Conservation (phyloP, 2,329 filamentous ascomycete species). For the Trichoderma sp. region DNA sequence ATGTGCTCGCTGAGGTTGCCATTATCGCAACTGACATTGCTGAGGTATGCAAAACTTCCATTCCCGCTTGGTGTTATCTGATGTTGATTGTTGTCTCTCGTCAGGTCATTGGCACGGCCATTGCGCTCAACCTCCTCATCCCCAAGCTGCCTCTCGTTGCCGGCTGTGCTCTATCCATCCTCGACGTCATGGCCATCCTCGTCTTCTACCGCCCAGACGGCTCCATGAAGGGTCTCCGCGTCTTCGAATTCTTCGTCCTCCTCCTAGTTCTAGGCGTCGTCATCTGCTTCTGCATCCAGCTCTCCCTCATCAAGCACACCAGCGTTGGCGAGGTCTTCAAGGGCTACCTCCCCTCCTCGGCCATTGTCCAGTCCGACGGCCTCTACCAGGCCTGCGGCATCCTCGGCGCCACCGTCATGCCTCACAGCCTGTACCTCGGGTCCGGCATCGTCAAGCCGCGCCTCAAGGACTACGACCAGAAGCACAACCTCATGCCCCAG, state of each 20-base stretch:
- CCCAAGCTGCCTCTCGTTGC: conserved; percentile 65
- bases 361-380: conserved; percentile 55
- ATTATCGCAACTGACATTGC: conserved; percentile 74
- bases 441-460: conserved; percentile 69
- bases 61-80: neutral
- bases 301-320: conserved; percentile 61
- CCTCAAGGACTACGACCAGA: conserved; percentile 62
- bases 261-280: conserved; percentile 67
- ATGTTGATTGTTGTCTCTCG: neutral
- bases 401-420: conserved; percentile 74
- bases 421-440: conserved; percentile 67
- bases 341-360: conserved; percentile 64
- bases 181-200: conserved; percentile 68
- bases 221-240: conserved; percentile 57
- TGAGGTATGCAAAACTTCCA: conserved; percentile 40
- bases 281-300: conserved; percentile 69
- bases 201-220: conserved; percentile 65
- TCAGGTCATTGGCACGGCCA: conserved; percentile 68
- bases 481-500: conserved; percentile 53
- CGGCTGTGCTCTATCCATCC: conserved; percentile 67
- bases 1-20: conserved; percentile 63
- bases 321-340: conserved; percentile 60
- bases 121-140: conserved; percentile 66
- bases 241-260: conserved; percentile 67
- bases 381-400: conserved; percentile 75